Percentiles rank a stretch among this genome's conserved stretches.
Conservation (phyloP, 495 filamentous ascomycete species). For the Annulohypoxylon nitens region DNA sequence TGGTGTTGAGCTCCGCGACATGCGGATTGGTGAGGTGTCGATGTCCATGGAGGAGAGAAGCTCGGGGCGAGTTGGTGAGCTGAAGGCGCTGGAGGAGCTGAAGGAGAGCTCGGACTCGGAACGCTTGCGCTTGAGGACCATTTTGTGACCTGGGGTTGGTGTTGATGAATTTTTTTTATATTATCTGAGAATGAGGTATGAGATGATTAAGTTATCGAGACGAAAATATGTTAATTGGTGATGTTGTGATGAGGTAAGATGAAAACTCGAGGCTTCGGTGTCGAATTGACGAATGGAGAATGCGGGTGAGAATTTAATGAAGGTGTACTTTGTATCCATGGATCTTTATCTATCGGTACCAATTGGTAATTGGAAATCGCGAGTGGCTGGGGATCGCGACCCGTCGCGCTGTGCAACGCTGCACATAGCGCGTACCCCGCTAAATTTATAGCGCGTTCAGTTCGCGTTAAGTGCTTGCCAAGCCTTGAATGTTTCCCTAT, state of each 20-base stretch:
- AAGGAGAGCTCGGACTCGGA: slow-evolving; percentile 63
- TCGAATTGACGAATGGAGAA: slow-evolving; percentile 40
- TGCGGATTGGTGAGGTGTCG: slow-evolving; percentile 31
- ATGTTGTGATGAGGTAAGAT: slow-evolving; percentile 34
- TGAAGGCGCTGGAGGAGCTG: slow-evolving; percentile 53
- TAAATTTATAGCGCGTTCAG: slow-evolving; percentile 40
- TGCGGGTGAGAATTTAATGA: slow-evolving; percentile 25
- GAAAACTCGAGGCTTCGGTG: background rate
- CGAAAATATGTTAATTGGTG: background rate
- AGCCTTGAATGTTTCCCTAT: slow-evolving; percentile 7
- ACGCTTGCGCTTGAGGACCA: slow-evolving; percentile 65
- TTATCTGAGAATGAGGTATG: background rate
- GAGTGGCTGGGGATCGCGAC: slow-evolving; percentile 41
- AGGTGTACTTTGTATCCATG: slow-evolving; percentile 21
- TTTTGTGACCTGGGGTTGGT: slow-evolving; percentile 41
- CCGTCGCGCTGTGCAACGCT: slow-evolving; percentile 33
- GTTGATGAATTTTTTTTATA: background rate
- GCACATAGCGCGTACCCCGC: slow-evolving; percentile 11
- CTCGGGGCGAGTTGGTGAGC: slow-evolving; percentile 51
- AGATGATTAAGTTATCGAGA: background rate
- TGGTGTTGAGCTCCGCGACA: slow-evolving; percentile 23
- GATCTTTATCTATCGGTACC: slow-evolving; percentile 12
- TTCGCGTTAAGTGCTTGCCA: slow-evolving; percentile 45
- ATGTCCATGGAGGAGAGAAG: slow-evolving; percentile 33
- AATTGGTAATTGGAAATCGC: slow-evolving; percentile 23